These are phyloP conservation scores for Trichoderma harzianum DNA, from an alignment of 2,329 filamentous ascomycete genomes.

Conservation along the genomic window DNA sequence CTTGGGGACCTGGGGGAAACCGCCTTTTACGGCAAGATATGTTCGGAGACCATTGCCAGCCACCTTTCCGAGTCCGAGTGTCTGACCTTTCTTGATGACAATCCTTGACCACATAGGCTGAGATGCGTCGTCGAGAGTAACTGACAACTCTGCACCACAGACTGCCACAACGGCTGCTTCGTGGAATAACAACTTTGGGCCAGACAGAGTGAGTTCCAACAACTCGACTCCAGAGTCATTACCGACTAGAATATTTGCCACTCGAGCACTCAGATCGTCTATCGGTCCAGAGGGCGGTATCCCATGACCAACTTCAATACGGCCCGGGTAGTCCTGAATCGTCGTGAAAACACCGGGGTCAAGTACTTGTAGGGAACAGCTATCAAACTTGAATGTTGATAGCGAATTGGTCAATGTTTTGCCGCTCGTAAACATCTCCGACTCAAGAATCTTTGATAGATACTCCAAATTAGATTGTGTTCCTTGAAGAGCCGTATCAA, in stretches of 20 bases:
- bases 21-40: slow-evolving; percentile 19
- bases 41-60: not conserved
- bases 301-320: not conserved
- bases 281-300: not conserved
- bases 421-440: not conserved
- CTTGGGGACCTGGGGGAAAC: slow-evolving; percentile 25
- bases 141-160: not conserved
- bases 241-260: not conserved
- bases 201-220: not conserved
- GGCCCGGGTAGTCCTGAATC: not conserved
- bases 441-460: not conserved
- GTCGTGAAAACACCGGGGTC: not conserved
- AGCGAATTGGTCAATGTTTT: not conserved
- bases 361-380: not conserved
- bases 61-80: not conserved
- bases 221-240: not conserved
- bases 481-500: not conserved
- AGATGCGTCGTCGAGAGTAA: not conserved
- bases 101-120: not conserved
- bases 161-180: not conserved
- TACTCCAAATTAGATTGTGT: not conserved
- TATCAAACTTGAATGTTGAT: not conserved
- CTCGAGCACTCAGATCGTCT: not conserved
- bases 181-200: not conserved
- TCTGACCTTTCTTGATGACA: not conserved